Evolutionary conservation across 2,329 filamentous ascomycete species (phyloP), one percentile per base, ranked within the genome.

Genomic region (Alternaria gaisen): DNA sequence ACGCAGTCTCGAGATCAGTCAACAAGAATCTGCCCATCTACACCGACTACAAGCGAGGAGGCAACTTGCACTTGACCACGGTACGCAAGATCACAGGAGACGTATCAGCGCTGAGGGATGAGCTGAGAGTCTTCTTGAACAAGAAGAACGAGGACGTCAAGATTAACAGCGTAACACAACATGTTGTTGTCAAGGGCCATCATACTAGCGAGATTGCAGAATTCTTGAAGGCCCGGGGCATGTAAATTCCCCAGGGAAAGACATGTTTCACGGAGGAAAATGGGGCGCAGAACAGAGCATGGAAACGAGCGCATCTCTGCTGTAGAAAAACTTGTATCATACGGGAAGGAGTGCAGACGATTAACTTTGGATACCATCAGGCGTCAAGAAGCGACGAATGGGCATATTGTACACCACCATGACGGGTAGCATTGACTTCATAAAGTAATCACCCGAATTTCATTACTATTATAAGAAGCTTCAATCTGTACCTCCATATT

Each of bases 1-100:
- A 93, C 82, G 85, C 89, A 71, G 85, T 98, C 66, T 83, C 83
- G 53, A 90, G 93, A 63, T 94, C 92, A 3, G 81, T 84, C 1
- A 89, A 87, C 38, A 86, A 88, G 48, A 88, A 92, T 67, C 82
- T 95, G 3, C 88, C 92, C 24, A 86, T 98, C 44, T 99, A 98
- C 81, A 83, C 88, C 16, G 83, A 88, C 67, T 83, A 81, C 66
- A 94, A 92, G 81, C 85, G 88, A 12, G 93, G 93, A 53, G 92
- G 92, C 14, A 95, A 91, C 66, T 84, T 89, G 74, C 87, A 88
- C 71, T 80, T 91, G 71, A 96, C 94, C 5, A 79, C 87, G 58
- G 81, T 99, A 57, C 91, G 93, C 77, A 93, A 91, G 79, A 85
- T 94, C 51, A 88, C 92, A 58, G 95, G 95, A 16, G 86, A 97